phyloP scores from a whole-genome alignment of 2,329 filamentous ascomycete species.

The Fusarium torulosum region DNA sequence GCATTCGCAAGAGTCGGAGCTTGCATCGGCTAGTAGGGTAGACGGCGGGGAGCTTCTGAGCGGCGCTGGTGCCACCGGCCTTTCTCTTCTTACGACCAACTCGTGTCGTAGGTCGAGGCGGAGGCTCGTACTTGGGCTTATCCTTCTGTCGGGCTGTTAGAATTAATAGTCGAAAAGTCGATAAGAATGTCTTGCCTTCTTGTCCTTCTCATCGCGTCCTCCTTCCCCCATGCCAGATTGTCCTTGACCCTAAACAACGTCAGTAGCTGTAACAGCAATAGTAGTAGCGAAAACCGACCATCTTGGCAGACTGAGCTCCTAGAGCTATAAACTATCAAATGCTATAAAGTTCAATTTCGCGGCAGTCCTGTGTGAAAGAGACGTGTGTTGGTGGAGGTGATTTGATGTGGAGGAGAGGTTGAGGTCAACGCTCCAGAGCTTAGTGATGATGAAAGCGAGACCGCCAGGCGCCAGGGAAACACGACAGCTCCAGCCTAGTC shows the following conservation, averaged over 20 bases:
- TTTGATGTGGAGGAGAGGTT: constrained; percentile 43
- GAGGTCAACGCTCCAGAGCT: constrained; percentile 47
- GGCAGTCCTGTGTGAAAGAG: constrained; percentile 21
- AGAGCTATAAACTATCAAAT: constrained; percentile 40
- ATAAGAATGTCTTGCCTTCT: constrained; percentile 75
- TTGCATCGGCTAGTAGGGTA: constrained; percentile 98
- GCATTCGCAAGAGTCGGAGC: constrained; percentile 95
- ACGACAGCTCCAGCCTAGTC: constrained; percentile 55
- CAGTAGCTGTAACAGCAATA: constrained; percentile 24
- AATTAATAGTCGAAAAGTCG: background rate
- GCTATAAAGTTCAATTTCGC: constrained; percentile 13
- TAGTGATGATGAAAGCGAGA: constrained; percentile 53
- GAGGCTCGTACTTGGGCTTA: constrained; percentile 99
- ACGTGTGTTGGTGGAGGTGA: constrained; percentile 37
- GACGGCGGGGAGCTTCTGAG: constrained; percentile 93
- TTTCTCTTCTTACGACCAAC: constrained; percentile 99
- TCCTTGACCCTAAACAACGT: constrained; percentile 74
- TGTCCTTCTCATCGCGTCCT: constrained; percentile 87
- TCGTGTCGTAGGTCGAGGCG: constrained; percentile 94
- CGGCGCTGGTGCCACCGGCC: constrained; percentile 90
- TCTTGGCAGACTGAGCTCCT: constrained; percentile 51
- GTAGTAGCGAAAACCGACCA: constrained; percentile 49
- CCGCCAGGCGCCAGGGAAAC: constrained; percentile 60
- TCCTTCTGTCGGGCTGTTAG: constrained; percentile 78
- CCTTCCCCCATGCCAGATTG: constrained; percentile 91